Percentiles rank a stretch among this genome's conserved stretches.
Conservation (phyloP, 345 rosid genomes). For the Psidium guajava region DNA sequence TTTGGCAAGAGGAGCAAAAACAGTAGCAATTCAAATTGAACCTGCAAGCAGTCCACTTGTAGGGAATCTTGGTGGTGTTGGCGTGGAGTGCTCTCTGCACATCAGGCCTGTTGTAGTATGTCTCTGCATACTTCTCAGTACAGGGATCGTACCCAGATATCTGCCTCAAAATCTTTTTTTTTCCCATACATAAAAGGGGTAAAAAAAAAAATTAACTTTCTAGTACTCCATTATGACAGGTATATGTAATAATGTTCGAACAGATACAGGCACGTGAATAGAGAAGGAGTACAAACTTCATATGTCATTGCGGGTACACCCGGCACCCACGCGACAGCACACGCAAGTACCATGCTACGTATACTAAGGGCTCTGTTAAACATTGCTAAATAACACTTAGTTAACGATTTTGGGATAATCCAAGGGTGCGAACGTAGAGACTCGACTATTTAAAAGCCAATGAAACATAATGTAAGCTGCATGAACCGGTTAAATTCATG, state of each 20-base stretch:
- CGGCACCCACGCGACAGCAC: background rate
- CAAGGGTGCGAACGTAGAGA: background rate
- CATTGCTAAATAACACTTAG: background rate
- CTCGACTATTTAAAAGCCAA: background rate
- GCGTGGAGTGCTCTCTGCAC: conserved; percentile 92
- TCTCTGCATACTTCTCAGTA: conserved; percentile 90
- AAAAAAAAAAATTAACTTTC: no score
- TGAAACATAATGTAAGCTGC: background rate
- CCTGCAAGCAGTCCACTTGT: conserved; percentile 99
- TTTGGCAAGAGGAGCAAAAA: background rate
- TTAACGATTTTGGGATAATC: background rate
- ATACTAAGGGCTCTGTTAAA: background rate
- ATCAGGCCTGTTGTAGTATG: conserved; percentile 81
- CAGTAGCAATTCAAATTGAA: conserved; percentile 1
- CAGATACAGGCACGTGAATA: background rate
- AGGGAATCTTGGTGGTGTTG: conserved; percentile 55
- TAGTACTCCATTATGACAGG: background rate
- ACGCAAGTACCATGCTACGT: background rate
- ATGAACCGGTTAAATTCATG: background rate
- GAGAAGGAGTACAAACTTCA: background rate
- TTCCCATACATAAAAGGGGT: background rate
- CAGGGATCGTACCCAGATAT: conserved; percentile 96
- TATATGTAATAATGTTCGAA: background rate
- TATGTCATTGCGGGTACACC: background rate
- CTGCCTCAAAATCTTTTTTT: conserved; percentile 34